Conservation (phyloP, 2,329 filamentous ascomycete genomes). For the Penicillium sp. region DNA sequence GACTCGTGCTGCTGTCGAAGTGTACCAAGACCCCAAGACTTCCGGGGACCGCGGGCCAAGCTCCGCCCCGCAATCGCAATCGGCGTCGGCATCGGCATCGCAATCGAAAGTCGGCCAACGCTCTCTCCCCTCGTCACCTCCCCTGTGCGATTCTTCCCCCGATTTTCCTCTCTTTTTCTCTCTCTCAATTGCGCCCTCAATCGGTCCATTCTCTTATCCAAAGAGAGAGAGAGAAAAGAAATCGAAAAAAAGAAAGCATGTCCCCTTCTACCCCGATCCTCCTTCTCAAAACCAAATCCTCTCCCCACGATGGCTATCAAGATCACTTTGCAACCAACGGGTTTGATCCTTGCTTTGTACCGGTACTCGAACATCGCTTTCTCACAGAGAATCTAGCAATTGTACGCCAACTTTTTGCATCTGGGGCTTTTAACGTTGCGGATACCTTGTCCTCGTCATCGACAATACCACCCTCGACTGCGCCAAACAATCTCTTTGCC, state of each 20-base stretch:
- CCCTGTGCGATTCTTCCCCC: background rate
- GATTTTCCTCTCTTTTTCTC: background rate
- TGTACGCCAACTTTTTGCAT: constrained; percentile 33
- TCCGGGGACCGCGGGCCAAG: background rate
- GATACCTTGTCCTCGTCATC: too few relatives aligned
- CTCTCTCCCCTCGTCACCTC: too few relatives aligned
- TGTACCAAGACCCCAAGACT: background rate
- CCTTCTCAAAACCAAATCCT: constrained; percentile 45
- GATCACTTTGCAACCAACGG: constrained; percentile 36
- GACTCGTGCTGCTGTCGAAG: background rate
- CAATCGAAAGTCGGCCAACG: too few relatives aligned
- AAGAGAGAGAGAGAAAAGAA: too few relatives aligned
- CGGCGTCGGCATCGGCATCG: too few relatives aligned
- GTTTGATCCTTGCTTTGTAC: constrained; percentile 39
- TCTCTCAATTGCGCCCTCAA: constrained; percentile 1
- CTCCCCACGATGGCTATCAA: constrained; percentile 41
- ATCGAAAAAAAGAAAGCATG: constrained; percentile 3
- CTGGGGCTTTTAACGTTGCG: constrained; percentile 19
- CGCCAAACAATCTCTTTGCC: background rate
- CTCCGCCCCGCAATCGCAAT: constrained; percentile 12
- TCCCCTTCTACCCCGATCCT: constrained; percentile 31
- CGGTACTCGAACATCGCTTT: constrained; percentile 43
- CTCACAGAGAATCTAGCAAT: constrained; percentile 30
- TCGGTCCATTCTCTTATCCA: too few relatives aligned
- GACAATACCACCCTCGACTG: background rate